Evolutionary conservation across 306 rosid species (phyloP).

Genomic region (Rosa lucieae): DNA sequence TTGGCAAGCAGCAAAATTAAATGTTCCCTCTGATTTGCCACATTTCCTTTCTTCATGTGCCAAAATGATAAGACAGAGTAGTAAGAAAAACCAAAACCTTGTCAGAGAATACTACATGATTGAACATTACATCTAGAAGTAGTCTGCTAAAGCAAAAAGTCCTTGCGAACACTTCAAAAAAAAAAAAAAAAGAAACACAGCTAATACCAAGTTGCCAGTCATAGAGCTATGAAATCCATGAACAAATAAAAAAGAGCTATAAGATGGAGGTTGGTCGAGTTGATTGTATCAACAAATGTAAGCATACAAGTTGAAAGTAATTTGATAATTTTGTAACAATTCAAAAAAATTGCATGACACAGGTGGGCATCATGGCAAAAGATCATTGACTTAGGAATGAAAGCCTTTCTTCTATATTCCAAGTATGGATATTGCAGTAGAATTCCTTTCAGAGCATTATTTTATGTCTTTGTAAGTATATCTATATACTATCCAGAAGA

Average conservation of each 20-base stretch:
- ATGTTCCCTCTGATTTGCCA: conserved; percentile 98
- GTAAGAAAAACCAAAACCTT: conserved; percentile 26
- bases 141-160: not conserved
- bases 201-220: not conserved
- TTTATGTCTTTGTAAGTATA: not conserved
- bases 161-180: not conserved
- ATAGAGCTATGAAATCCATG: not conserved
- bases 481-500: not conserved
- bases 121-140: not conserved
- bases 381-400: not conserved
- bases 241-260: not conserved
- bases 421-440: not conserved
- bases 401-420: not conserved
- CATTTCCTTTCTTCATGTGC: conserved; percentile 87
- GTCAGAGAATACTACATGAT: not conserved
- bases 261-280: not conserved
- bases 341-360: not conserved
- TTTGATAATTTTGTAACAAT: not conserved
- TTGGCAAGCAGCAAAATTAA: conserved; percentile 89
- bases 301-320: not conserved
- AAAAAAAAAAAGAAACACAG: not conserved
- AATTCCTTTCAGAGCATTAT: not conserved
- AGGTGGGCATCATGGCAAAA: not conserved
- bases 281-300: not conserved
- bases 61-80: conserved; percentile 26